These are phyloP conservation scores for Atkinsonella texensis DNA, from an alignment of 2,329 filamentous ascomycete species.

Conservation along the genomic window DNA sequence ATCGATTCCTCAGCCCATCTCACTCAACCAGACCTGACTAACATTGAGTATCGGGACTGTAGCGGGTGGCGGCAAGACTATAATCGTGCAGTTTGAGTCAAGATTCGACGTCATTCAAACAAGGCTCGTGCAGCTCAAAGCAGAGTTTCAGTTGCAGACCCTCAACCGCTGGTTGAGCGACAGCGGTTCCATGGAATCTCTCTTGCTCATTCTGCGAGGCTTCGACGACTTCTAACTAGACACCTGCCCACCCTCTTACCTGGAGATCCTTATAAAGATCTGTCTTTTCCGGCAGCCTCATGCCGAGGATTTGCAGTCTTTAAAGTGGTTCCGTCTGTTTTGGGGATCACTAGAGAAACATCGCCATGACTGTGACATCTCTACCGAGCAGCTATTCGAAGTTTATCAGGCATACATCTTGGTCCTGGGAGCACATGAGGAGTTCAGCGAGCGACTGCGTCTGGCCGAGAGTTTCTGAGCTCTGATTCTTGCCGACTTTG, in stretches of 20 bases:
- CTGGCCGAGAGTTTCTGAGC: constrained; percentile 1
- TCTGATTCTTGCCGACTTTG: constrained; percentile 2
- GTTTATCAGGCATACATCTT: constrained; percentile 7
- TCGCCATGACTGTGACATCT: constrained; percentile 5
- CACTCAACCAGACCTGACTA: neutral
- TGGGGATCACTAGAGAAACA: constrained; percentile 8
- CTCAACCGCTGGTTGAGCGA: neutral
- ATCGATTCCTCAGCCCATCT: neutral
- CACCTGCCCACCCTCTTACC: constrained; percentile 5
- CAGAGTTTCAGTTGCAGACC: constrained; percentile 5
- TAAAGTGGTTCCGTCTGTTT: constrained; percentile 5
- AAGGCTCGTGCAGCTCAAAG: constrained; percentile 2
- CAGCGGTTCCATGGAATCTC: neutral
- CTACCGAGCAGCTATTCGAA: constrained; percentile 5
- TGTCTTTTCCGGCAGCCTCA: constrained; percentile 5
- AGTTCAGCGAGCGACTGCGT: constrained; percentile 3
- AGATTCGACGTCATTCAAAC: constrained; percentile 4
- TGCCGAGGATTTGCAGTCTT: constrained; percentile 2
- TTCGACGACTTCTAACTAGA: constrained; percentile 5
- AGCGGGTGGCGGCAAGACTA: constrained; percentile 4
- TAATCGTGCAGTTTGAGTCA: constrained; percentile 6
- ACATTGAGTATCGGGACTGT: neutral
- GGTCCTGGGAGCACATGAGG: constrained; percentile 4
- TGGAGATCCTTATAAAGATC: constrained; percentile 6
- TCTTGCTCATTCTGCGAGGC: constrained; percentile 1